Base-by-base conservation (phyloP, 257 asterid species). In the Coffea canephora region DNA sequence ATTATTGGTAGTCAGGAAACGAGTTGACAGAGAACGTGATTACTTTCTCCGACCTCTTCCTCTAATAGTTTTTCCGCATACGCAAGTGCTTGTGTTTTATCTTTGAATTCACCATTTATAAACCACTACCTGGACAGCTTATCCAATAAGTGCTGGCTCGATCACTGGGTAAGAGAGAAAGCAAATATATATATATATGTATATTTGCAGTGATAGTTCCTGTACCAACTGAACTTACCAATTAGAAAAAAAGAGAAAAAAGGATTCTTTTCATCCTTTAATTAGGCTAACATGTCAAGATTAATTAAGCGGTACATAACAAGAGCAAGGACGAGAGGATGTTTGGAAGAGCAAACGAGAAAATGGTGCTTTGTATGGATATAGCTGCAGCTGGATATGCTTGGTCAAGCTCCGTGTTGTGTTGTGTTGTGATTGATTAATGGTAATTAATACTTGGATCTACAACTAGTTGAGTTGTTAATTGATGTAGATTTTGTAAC, bases 261-360 rank as follows among this genome's bases (percentile, higher is more conserved):
- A 34, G 77, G 68, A 54, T 48, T 19, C n/a, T 62, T 68, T 78
- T 3, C 3, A n/a, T 54, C 76, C 81, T 69, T 54, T 54, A 41
- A 43, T 74, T 69, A 75, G 80, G 71, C 80, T 81, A 81, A 69
- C 77, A 75, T 79, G 73, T 25, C 77, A 57, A 71, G 77, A 16
- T 71, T 79, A 43, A 39, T 68, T 31, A 68, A 68, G 72, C 14
- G 43, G 52, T 50, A 77, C 72, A 36, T 15, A 68, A 1, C 43
- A 36, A 14, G n/a, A 36, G 72, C n/a, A 65, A 3, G 49, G 23
- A 31, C 14, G 64, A 25, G 15, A 36, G 49, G 46, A 52, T 41
- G 21, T 19, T 46, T 2, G 59, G 71, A 48, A 34, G 31, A 57
- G 50, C 21, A 48, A 69, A 41, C 21, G 18, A 69, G 31, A 69